Evolutionary conservation across 1,284 basidiomycete genomes (phyloP).

Genomic region (Trametes polyzona): DNA sequence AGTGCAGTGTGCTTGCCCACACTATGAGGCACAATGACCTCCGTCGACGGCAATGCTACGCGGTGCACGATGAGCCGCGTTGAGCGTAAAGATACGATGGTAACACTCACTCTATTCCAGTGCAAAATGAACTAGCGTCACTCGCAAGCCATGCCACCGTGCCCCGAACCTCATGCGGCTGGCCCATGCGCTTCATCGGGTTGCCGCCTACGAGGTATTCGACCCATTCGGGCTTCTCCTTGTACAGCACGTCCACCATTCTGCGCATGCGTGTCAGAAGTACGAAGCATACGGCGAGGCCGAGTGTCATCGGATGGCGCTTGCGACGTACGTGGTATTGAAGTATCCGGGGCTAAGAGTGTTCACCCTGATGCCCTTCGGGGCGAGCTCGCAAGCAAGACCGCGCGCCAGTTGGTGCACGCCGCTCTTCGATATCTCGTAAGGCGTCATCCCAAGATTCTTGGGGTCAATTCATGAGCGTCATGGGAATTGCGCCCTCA

Average conservation of each 20-base stretch:
- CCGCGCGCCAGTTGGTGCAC: constrained; percentile 82
- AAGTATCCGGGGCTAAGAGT: constrained; percentile 76
- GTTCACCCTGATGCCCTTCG: constrained; percentile 72
- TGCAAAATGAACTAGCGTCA: constrained; percentile 76
- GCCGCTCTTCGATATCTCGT: constrained; percentile 81
- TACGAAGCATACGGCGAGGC: no score
- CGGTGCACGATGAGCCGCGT: no score
- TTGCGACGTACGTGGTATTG: constrained; percentile 55
- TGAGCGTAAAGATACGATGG: not conserved
- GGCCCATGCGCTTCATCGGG: constrained; percentile 78
- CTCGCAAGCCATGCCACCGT: constrained; percentile 78
- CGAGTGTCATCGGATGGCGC: not conserved
- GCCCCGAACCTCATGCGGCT: constrained; percentile 77
- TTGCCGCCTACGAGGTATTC: constrained; percentile 71
- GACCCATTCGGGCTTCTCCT: constrained; percentile 64
- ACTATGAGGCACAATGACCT: no score
- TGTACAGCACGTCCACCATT: constrained; percentile 74
- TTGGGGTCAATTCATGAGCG: constrained; percentile 43
- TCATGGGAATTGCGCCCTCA: no score
- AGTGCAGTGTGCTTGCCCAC: no score
- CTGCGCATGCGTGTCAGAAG: no score
- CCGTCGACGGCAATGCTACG: no score
- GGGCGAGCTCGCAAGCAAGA: constrained; percentile 82
- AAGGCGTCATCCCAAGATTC: constrained; percentile 47
- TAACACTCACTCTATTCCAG: constrained; percentile 73